phyloP scores from a whole-genome alignment of 345 rosid genomes.

The Ailanthus altissimus region DNA sequence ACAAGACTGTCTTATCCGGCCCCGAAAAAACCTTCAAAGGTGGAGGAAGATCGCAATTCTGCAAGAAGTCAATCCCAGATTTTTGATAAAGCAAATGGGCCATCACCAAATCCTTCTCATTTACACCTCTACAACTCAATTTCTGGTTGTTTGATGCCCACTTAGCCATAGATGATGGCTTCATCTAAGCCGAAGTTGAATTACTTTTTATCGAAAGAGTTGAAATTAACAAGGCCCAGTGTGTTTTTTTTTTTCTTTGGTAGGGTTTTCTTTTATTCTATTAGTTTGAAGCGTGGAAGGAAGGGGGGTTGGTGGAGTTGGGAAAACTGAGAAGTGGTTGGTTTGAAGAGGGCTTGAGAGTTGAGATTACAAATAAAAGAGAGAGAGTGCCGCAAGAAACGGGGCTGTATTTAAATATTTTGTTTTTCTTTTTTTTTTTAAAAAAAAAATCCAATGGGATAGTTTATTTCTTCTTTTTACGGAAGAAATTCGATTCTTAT shows the following conservation, averaged over 20 bases:
- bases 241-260: no score
- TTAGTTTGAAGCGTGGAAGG: conserved; percentile 17
- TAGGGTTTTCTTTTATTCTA: neutral
- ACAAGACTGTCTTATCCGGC: conserved; percentile 26
- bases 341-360: neutral
- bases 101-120: conserved; percentile 31
- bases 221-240: no score
- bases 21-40: conserved; percentile 49
- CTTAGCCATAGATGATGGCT: conserved; percentile 19
- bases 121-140: conserved; percentile 7
- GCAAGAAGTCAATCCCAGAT: conserved; percentile 33
- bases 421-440: no score
- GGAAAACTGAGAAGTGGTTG: neutral
- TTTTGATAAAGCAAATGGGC: conserved; percentile 27
- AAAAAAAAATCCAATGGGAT: no score
- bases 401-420: neutral
- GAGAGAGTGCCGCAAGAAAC: conserved; percentile 29
- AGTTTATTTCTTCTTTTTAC: no score
- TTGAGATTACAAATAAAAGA: neutral
- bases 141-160: conserved; percentile 26
- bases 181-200: neutral
- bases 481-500: conserved; percentile 37
- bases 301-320: conserved; percentile 21
- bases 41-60: conserved; percentile 64
- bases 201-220: no score